Evolutionary conservation across 2,329 filamentous ascomycete genomes (phyloP).

Genomic region (Clarireedia sp.): DNA sequence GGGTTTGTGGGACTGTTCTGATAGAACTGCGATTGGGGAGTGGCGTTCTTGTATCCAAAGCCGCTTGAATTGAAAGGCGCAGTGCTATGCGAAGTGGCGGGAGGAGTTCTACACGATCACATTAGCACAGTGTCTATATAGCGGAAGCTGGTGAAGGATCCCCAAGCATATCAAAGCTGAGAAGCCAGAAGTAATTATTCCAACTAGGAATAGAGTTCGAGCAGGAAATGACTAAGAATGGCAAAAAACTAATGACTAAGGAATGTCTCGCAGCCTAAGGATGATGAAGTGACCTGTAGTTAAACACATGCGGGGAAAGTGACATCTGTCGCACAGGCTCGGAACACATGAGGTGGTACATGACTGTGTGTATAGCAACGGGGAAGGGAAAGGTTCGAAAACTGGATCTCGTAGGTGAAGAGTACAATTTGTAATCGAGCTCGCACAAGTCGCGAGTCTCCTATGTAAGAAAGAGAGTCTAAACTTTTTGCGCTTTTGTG

Average conservation of each 20-base stretch:
- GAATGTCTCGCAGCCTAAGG: neutral
- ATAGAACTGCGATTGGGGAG: neutral
- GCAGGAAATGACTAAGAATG: neutral
- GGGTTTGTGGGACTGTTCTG: neutral
- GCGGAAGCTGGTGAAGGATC: too few species aligned
- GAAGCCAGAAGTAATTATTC: neutral
- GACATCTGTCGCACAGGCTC: constrained; percentile 3
- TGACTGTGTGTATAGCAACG: constrained; percentile 1
- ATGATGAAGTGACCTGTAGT: neutral
- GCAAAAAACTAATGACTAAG: neutral
- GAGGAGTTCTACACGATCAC: neutral
- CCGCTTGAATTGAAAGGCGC: neutral
- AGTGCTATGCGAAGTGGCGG: neutral
- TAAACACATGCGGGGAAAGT: neutral
- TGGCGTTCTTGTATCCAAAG: neutral
- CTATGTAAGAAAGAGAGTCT: constrained; percentile 20
- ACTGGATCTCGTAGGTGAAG: constrained; percentile 8
- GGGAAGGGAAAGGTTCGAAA: constrained; percentile 2
- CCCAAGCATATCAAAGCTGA: too few species aligned
- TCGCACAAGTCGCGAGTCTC: constrained; percentile 21
- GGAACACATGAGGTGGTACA: constrained; percentile 3
- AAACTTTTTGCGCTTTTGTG: constrained; percentile 25
- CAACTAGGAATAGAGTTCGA: neutral
- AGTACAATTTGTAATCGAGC: constrained; percentile 16
- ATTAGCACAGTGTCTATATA: neutral